Base-by-base conservation (phyloP, 495 filamentous ascomycete genomes). In the Apodospora peruviana region DNA sequence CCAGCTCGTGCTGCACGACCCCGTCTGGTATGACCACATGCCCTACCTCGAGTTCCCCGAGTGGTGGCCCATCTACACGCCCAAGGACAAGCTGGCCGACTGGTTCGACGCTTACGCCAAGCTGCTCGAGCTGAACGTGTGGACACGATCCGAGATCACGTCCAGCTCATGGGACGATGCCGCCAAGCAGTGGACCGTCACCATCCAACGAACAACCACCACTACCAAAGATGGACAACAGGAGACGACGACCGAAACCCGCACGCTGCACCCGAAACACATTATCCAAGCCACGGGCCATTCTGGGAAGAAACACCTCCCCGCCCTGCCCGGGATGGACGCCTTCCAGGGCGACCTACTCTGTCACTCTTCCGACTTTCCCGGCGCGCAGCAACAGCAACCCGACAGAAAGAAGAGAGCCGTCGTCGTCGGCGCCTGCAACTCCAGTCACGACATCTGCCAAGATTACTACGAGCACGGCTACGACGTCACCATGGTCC, bases 401-500 rank as follows among this genome's bases (percentile, higher is more conserved):
- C n/a, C 35, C 3, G 10, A 18, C 14, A 18, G 68, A 1, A 61
- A 64, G 18, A 87, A 83, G 58, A 86, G 83, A 53, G 88, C 80
- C 1, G 66, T 93, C 17, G 79, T 95, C 0, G 76, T 95, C 5
- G 89, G 89, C 4, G 83, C 81, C 23, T 88, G 88, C 65, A 93
- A 91, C 60, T 90, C 86, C 2, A 81, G 75, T 10, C 83, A 91
- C 55, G 89, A 94, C 60, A 94, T 94, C 52, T 83, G 85, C 24
- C 86, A 91, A 59, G 84, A 91, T 55, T 91, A 75, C 58, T 82
- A 81, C 60, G 87, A 91, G 57, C 82, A 86, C 35, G 89, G 89
- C 1, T 86, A 86, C 54, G 74, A 85, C n/a, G 84, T 91, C n/a
- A 91, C 87, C 8, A 81, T 94, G 58, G 71, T 94, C 10, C 88